Evolutionary conservation across 192 early-diverging fungal species (phyloP).

Genomic region (Thamnidium elegans): DNA sequence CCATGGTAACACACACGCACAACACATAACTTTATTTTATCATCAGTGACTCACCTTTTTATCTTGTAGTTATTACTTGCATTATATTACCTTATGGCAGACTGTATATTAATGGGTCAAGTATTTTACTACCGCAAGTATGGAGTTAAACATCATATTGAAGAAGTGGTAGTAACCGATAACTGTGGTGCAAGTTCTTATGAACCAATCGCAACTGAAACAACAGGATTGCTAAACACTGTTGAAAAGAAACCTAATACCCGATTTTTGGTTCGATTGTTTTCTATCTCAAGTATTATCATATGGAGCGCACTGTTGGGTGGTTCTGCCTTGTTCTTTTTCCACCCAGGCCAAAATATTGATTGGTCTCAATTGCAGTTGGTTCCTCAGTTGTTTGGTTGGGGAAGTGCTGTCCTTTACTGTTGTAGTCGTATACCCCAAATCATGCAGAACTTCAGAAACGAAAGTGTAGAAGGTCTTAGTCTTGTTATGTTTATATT

Average conservation of each 20-base stretch:
- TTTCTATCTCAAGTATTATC: slow-evolving; percentile 6
- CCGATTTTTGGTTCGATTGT: slow-evolving; percentile 13
- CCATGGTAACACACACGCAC: slow-evolving; percentile 53
- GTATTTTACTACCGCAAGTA: slow-evolving; percentile 63
- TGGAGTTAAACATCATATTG: slow-evolving; percentile 26
- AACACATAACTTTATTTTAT: not conserved
- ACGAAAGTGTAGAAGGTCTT: slow-evolving; percentile 73
- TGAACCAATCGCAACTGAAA: not conserved
- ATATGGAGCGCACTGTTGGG: slow-evolving; percentile 1
- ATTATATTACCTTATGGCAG: slow-evolving; percentile 73
- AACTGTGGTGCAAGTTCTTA: not conserved
- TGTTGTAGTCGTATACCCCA: slow-evolving; percentile 76
- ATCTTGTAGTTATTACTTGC: slow-evolving; percentile 52
- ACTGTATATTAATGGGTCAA: slow-evolving; percentile 61
- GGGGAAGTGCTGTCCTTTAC: slow-evolving; percentile 70
- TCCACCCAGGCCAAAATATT: slow-evolving; percentile 8
- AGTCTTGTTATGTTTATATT: slow-evolving; percentile 82
- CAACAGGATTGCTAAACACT: not conserved
- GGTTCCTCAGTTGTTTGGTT: slow-evolving; percentile 69
- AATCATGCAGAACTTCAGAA: slow-evolving; percentile 74
- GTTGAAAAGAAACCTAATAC: not conserved
- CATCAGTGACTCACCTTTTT: not conserved
- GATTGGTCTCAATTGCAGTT: slow-evolving; percentile 24
- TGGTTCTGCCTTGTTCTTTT: slow-evolving; percentile 5
- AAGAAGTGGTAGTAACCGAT: not conserved